Evolutionary conservation across 2,329 filamentous ascomycete species (phyloP), one percentile per base, ranked within the genome.

Genomic region (Diaporthe citri): DNA sequence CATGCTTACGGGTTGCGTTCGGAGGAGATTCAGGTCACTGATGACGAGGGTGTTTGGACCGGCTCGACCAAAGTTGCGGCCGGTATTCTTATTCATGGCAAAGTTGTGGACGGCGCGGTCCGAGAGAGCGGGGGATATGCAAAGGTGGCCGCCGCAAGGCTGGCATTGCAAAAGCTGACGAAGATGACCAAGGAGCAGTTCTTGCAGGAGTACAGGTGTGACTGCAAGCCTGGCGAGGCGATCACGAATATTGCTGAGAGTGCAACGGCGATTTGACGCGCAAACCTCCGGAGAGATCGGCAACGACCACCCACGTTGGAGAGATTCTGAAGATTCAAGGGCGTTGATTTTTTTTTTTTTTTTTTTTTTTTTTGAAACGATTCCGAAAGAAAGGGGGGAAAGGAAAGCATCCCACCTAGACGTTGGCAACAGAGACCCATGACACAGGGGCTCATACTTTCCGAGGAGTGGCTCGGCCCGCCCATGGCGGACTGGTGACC

Each of bases 11-110:
- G 91, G 12, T 81, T 93, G 66, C 85, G 90, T 77, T 85, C 87
- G 15, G 85, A 87, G 52, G 89, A 91, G 78, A 83, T 88, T 22
- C 86, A 86, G 1, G 85, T 81, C 72, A 76, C 81, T 81, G 20
- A 78, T 10, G 78, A 75, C 8, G 77, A 77, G 17, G 77, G 78
- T 39, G 76, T 75, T 2, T 76, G 77, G 71, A 78, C 78, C 0
- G 79, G 72, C 2, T 51, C 82, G 89, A 78, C 56, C 36, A 78
- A 86, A 78, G 89, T 96, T 8, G 86, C 94, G 0, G 93, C 93
- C 9, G 95, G 91, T 34, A 88, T 98, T 10, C 87, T 97, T 81
- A 88, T 98, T 20, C 96, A 98, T 80, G 89, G 91, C 17, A 82
- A 88, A 56, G 89, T 95, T 13, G 83, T 94, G n/a, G 90, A 91